Evolutionary conservation across 371 early-diverging fungal species (phyloP).

Genomic region (Massospora cicadina): DNA sequence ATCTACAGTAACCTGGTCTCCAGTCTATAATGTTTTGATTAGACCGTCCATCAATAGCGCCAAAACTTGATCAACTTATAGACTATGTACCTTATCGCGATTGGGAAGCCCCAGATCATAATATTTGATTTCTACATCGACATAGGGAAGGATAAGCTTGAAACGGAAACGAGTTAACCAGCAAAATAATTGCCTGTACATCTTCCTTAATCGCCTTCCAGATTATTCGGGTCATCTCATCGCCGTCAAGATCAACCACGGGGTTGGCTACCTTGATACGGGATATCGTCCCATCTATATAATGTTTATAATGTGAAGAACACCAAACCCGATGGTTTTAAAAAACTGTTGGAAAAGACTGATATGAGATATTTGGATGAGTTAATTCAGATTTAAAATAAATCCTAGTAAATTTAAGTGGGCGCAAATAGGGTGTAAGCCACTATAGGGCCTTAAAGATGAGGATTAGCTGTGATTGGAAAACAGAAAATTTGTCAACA

Average conservation of each 20-base stretch:
- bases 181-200: conserved; percentile 14
- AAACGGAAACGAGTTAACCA: background rate
- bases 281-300: background rate
- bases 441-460: no score
- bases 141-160: conserved; percentile 74
- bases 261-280: conserved; percentile 51
- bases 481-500: no score
- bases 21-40: conserved; percentile 52
- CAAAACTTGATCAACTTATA: no score
- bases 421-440: no score
- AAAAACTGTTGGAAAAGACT: no score
- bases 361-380: no score
- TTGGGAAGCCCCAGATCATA: conserved; percentile 83
- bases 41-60: no score
- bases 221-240: conserved; percentile 96
- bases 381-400: no score
- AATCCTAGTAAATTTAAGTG: no score
- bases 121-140: conserved; percentile 87
- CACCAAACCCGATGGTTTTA: no score
- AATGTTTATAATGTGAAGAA: no score
- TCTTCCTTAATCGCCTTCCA: conserved; percentile 88
- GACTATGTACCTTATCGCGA: conserved; percentile 65
- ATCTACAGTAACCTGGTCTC: conserved; percentile 89
- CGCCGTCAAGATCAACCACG: conserved; percentile 85
- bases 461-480: no score